Conservation (phyloP, 2,329 filamentous ascomycete species). For the Penicillium corylophilum region DNA sequence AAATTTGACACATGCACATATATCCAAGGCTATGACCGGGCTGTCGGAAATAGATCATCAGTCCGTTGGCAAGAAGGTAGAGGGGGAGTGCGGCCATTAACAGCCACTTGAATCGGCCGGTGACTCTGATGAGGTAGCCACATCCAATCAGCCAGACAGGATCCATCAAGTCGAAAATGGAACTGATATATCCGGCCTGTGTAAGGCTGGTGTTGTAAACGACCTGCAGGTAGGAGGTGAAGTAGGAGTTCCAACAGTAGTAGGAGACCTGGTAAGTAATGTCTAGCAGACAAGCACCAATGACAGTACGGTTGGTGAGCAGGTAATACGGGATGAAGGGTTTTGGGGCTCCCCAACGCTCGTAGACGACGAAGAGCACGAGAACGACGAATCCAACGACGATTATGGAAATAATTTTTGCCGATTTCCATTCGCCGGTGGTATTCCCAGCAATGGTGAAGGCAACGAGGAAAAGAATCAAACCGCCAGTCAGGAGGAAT, state of each 20-base stretch:
- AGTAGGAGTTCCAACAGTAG: constrained; percentile 36
- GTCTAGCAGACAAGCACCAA: constrained; percentile 31
- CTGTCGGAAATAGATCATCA: constrained; percentile 58
- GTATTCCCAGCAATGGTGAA: constrained; percentile 48
- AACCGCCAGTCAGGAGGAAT: constrained; percentile 59
- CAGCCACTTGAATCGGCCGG: constrained; percentile 54
- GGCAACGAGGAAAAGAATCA: constrained; percentile 54
- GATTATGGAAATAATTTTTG: constrained; percentile 51
- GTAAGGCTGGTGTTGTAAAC: constrained; percentile 33
- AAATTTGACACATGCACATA: constrained; percentile 59
- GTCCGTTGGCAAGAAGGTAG: constrained; percentile 52
- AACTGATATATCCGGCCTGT: constrained; percentile 45
- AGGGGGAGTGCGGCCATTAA: constrained; percentile 55
- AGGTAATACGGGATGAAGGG: constrained; percentile 50
- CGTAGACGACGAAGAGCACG: constrained; percentile 54
- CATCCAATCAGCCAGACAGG: constrained; percentile 22
- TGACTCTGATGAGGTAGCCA: constrained; percentile 51
- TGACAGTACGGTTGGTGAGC: constrained; percentile 27
- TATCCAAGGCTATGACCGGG: constrained; percentile 51
- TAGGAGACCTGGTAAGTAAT: constrained; percentile 33
- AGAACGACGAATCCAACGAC: constrained; percentile 57
- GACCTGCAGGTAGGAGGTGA: constrained; percentile 26
- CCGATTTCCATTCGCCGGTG: constrained; percentile 43
- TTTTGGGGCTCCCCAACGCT: constrained; percentile 50
- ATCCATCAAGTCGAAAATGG: constrained; percentile 43